phyloP scores from a whole-genome alignment of 768 basidiomycete species.

The Austroboletus festivus region DNA sequence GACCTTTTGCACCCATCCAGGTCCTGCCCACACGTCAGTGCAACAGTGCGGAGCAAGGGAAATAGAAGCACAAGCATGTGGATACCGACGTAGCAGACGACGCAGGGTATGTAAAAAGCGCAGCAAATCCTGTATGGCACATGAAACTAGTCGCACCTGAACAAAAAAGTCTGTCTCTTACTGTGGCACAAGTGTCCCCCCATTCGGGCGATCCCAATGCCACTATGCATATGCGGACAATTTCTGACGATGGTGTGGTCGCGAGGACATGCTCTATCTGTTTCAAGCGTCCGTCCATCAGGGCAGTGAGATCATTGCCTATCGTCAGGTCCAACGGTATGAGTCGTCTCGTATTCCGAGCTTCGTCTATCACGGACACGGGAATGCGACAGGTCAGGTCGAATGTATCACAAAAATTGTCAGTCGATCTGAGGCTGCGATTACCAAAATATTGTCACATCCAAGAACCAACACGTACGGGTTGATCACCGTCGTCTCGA shows the following conservation, averaged over 20 bases:
- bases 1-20: constrained; percentile 73
- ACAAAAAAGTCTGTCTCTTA: constrained; percentile 30
- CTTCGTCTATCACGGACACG: constrained; percentile 43
- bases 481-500: constrained; percentile 75
- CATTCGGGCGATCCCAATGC: constrained; percentile 62
- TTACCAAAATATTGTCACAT: constrained; percentile 7
- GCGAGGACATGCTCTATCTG: constrained; percentile 30
- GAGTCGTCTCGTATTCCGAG: constrained; percentile 39
- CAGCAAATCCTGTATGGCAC: constrained; percentile 53
- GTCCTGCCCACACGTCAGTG: constrained; percentile 53
- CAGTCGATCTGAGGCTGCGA: constrained; percentile 40
- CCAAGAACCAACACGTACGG: constrained; percentile 41
- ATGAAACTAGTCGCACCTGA: constrained; percentile 3
- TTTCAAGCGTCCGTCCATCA: constrained; percentile 24
- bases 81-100: constrained; percentile 51
- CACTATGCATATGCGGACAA: constrained; percentile 60
- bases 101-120: constrained; percentile 72
- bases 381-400: constrained; percentile 71
- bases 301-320: constrained; percentile 18
- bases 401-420: constrained; percentile 66
- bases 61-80: constrained; percentile 63
- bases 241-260: constrained; percentile 31
- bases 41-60: constrained; percentile 65
- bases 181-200: constrained; percentile 60
- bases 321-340: constrained; percentile 24